A percentile compares a stretch with the other conserved stretches of the same genome.
Evolutionary conservation across 192 early-diverging fungal genomes (phyloP).

Genomic region (Coemansia asiatica): DNA sequence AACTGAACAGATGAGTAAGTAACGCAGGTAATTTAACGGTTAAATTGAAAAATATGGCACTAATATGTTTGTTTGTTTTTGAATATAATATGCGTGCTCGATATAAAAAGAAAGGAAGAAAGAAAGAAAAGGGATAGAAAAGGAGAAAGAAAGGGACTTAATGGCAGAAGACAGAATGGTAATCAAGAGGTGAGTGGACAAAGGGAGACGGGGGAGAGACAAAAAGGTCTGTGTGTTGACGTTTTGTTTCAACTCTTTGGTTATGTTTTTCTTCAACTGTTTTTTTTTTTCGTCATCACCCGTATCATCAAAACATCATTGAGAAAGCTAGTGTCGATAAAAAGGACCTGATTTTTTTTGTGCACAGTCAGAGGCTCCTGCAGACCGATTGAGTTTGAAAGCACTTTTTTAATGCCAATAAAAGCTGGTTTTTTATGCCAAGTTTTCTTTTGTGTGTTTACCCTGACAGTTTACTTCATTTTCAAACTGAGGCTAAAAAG

Average conservation of each 20-base stretch:
- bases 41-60: neutral
- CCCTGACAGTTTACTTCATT: too few relatives aligned
- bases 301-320: too few relatives aligned
- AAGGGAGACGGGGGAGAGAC: neutral
- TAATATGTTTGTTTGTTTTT: neutral
- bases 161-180: neutral
- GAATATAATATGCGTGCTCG: neutral
- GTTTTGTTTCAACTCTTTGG: neutral
- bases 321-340: too few relatives aligned
- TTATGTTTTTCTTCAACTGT: too few relatives aligned
- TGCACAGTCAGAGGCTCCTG: too few relatives aligned
- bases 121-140: neutral
- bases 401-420: too few relatives aligned
- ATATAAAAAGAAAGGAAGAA: neutral
- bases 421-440: too few relatives aligned
- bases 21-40: neutral
- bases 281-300: too few relatives aligned
- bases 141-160: neutral
- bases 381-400: too few relatives aligned
- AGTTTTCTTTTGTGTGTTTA: too few relatives aligned
- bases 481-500: too few relatives aligned
- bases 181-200: neutral
- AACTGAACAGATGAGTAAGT: neutral
- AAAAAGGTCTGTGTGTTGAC: constrained; percentile 2
- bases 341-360: too few relatives aligned